These are phyloP conservation scores for Blastomyces emzantsi DNA, from an alignment of 2,329 filamentous ascomycete species.

Conservation along the genomic window DNA sequence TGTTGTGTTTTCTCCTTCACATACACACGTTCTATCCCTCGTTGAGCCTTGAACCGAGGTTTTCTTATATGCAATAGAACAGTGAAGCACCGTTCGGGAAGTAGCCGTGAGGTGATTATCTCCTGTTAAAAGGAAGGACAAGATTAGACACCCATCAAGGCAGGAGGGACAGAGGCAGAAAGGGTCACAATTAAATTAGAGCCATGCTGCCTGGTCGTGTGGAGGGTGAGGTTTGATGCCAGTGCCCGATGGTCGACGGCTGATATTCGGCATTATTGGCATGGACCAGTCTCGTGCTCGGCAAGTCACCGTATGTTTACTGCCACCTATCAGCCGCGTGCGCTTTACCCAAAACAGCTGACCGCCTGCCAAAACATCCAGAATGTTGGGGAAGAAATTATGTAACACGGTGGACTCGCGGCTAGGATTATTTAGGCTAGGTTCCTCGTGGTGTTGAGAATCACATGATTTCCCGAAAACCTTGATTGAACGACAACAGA, in stretches of 20 bases:
- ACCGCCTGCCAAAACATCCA: conserved; percentile 11
- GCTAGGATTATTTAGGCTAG: neutral
- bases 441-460: no score
- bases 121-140: neutral
- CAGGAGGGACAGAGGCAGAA: neutral
- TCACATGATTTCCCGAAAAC: neutral
- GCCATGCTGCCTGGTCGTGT: conserved; percentile 7
- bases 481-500: neutral
- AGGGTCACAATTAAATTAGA: neutral
- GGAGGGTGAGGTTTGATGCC: neutral
- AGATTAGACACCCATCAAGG: conserved; percentile 1
- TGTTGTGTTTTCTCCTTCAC: neutral
- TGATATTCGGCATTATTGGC: neutral
- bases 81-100: neutral
- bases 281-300: neutral
- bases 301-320: neutral
- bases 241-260: neutral
- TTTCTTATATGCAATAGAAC: neutral
- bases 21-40: neutral
- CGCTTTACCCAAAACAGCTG: conserved; percentile 7
- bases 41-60: neutral
- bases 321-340: neutral
- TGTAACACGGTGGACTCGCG: neutral
- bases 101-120: neutral
- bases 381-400: conserved; percentile 3